These are phyloP conservation scores for Sonneratia alba DNA, from an alignment of 345 rosid genomes.

Conservation along the genomic window DNA sequence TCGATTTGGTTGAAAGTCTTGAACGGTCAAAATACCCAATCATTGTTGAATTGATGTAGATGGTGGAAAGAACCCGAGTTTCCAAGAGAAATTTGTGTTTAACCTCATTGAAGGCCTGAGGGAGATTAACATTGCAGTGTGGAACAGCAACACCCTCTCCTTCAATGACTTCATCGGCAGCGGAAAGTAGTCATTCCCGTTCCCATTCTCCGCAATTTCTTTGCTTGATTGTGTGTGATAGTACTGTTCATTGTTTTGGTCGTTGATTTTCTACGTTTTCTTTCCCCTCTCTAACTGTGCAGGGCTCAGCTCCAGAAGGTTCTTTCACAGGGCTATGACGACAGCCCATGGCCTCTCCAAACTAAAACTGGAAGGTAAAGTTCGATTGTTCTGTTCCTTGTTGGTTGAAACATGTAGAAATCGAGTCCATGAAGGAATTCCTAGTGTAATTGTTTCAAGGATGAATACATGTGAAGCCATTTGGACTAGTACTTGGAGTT, in stretches of 20 bases:
- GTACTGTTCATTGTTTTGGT: slow-evolving; percentile 4
- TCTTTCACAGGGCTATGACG: slow-evolving; percentile 70
- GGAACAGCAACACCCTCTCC: slow-evolving; percentile 70
- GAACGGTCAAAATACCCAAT: neutral
- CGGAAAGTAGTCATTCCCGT: slow-evolving; percentile 42
- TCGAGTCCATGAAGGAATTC: neutral
- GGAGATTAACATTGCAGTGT: slow-evolving; percentile 49
- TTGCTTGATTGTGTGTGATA: neutral
- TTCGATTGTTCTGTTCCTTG: neutral
- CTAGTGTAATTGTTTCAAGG: neutral
- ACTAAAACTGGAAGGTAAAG: slow-evolving; percentile 71
- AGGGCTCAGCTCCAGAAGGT: slow-evolving; percentile 75
- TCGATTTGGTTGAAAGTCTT: slow-evolving; percentile 8
- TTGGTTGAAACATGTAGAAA: neutral
- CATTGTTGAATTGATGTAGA: slow-evolving; percentile 28
- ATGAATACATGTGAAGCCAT: neutral
- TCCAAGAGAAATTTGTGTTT: slow-evolving; percentile 81
- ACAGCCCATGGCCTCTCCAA: slow-evolving; percentile 66
- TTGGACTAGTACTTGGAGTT: too few relatives aligned
- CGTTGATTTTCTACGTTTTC: slow-evolving; percentile 5
- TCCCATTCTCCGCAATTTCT: neutral
- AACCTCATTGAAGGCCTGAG: slow-evolving; percentile 71
- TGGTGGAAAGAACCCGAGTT: slow-evolving; percentile 76
- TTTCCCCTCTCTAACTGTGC: slow-evolving; percentile 1
- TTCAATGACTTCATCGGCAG: slow-evolving; percentile 73